Evolutionary conservation across 2,329 filamentous ascomycete species (phyloP).

Genomic region (Fusarium sp.): DNA sequence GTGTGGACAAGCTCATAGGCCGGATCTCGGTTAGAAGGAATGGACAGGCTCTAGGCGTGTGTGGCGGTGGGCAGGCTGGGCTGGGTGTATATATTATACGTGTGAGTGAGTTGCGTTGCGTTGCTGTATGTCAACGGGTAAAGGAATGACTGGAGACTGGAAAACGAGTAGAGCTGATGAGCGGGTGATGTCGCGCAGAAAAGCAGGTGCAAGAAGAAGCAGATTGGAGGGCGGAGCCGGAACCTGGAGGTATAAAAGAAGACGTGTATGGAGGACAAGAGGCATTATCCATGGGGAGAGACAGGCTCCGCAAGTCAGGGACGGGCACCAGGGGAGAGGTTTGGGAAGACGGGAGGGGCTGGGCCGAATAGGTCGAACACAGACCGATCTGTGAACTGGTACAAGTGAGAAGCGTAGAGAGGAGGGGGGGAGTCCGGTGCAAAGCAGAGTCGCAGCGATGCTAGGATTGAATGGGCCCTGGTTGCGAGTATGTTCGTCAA

Average conservation of each 20-base stretch:
- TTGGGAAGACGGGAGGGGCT: constrained; percentile 45
- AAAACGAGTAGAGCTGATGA: constrained; percentile 38
- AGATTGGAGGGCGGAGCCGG: constrained; percentile 42
- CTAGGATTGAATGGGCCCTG: constrained; percentile 35
- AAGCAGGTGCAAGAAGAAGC: constrained; percentile 41
- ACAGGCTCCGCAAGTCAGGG: constrained; percentile 40
- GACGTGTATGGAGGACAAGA: constrained; percentile 42
- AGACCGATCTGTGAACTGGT: constrained; percentile 46
- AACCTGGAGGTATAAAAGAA: constrained; percentile 49
- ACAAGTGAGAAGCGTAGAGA: constrained; percentile 31
- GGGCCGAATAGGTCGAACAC: constrained; percentile 41
- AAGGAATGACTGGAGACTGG: constrained; percentile 46
- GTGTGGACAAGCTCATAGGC: constrained; percentile 20
- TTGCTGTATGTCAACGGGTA: constrained; percentile 23
- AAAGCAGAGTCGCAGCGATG: constrained; percentile 43
- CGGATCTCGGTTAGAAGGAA: constrained; percentile 26
- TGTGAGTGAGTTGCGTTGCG: constrained; percentile 25
- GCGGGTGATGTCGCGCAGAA: constrained; percentile 40
- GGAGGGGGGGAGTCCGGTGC: constrained; percentile 32
- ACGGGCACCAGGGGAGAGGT: constrained; percentile 43
- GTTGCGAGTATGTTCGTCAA: constrained; percentile 43
- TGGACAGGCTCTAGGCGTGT: constrained; percentile 27
- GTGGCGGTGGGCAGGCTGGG: constrained; percentile 24
- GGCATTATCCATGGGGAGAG: constrained; percentile 47
- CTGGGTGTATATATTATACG: constrained; percentile 41